Conservation (phyloP, 192 early-diverging fungal species). For the Spizellomyces sp. region DNA sequence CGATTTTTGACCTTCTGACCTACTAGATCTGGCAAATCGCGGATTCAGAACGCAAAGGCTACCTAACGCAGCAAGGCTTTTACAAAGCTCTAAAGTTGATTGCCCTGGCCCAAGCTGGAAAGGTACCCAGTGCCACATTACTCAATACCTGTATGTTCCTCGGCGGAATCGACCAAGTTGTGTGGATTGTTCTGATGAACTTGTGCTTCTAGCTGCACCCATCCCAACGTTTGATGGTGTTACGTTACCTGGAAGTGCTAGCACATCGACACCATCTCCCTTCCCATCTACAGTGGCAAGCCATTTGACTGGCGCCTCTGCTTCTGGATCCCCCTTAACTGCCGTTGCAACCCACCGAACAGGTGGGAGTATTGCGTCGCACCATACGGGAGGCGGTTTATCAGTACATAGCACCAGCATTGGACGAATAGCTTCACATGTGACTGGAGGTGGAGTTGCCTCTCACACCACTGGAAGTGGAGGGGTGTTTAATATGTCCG, state of each 20-base stretch:
- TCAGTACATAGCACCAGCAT: neutral
- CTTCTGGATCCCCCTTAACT: too few species aligned
- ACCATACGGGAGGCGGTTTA: too few species aligned
- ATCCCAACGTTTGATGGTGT: slow-evolving; percentile 32
- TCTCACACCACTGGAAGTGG: slow-evolving; percentile 12
- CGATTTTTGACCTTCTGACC: neutral
- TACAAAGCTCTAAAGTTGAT: slow-evolving; percentile 85
- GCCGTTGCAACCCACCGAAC: slow-evolving; percentile 3
- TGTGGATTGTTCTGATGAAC: slow-evolving; percentile 2
- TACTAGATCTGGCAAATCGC: slow-evolving; percentile 81
- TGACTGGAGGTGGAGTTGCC: slow-evolving; percentile 4
- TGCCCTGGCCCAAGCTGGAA: slow-evolving; percentile 77
- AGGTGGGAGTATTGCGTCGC: neutral
- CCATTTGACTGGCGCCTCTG: too few species aligned
- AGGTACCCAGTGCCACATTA: slow-evolving; percentile 54
- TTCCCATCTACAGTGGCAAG: neutral
- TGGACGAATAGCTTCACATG: slow-evolving; percentile 9
- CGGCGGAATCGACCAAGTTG: neutral
- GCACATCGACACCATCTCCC: slow-evolving; percentile 9
- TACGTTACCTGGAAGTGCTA: slow-evolving; percentile 3
- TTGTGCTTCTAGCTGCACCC: neutral
- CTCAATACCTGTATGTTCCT: slow-evolving; percentile 51
- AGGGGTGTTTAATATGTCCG: slow-evolving; percentile 2
- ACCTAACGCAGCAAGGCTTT: slow-evolving; percentile 73
- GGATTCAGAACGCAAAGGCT: slow-evolving; percentile 76